Evolutionary conservation across 805 yeast species (phyloP).

Genomic region (Candida maris): DNA sequence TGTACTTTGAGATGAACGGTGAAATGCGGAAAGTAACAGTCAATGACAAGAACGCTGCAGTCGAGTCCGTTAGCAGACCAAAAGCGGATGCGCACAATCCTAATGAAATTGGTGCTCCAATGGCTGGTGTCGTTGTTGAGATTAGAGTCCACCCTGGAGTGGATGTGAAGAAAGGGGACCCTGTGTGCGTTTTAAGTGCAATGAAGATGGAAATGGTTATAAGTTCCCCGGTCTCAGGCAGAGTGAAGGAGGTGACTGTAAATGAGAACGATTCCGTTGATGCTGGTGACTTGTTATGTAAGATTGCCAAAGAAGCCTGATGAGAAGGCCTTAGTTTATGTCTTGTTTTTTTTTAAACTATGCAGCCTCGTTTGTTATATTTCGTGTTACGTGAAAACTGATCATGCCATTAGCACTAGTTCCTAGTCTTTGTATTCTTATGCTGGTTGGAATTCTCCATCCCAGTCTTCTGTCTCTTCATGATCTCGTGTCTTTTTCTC

Average conservation of each 20-base stretch:
- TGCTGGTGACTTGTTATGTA: slow-evolving; percentile 82
- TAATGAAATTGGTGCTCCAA: slow-evolving; percentile 95
- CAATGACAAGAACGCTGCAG: slow-evolving; percentile 80
- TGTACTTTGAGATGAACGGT: slow-evolving; percentile 96
- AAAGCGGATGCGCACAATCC: slow-evolving; percentile 88
- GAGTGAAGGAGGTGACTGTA: slow-evolving; percentile 68
- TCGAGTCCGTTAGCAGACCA: slow-evolving; percentile 81
- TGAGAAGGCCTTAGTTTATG: no score
- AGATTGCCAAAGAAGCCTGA: slow-evolving; percentile 39
- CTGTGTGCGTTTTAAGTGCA: slow-evolving; percentile 89
- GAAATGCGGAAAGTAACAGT: slow-evolving; percentile 95
- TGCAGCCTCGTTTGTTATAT: no score
- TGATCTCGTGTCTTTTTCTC: slow-evolving; percentile 25
- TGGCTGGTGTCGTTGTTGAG: slow-evolving; percentile 98
- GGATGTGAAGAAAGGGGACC: slow-evolving; percentile 94
- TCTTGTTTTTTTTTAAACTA: no score
- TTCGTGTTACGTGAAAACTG: no score
- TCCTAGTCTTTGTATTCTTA: no score
- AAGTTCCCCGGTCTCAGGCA: slow-evolving; percentile 86
- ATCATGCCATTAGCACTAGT: no score
- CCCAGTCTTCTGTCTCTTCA: slow-evolving; percentile 1
- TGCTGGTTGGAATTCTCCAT: background rate
- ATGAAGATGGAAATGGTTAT: slow-evolving; percentile 99
- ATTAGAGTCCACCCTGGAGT: slow-evolving; percentile 85
- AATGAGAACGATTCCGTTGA: slow-evolving; percentile 95